Evolutionary conservation across 2,329 filamentous ascomycete genomes (phyloP).

Genomic region (Colletotrichum chrysophilum): DNA sequence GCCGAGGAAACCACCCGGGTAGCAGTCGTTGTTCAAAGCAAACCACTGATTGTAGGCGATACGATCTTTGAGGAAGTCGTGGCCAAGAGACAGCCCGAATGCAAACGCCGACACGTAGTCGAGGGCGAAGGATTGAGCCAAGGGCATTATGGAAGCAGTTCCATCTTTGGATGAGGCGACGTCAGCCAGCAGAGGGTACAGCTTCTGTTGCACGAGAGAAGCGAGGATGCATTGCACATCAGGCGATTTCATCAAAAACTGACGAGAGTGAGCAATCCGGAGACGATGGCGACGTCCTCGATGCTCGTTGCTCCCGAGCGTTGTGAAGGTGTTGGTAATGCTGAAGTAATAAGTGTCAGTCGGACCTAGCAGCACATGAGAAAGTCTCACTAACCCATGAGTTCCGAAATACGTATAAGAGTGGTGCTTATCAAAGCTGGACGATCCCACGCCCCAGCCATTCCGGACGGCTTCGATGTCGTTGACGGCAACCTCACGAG

Average conservation of each 20-base stretch:
- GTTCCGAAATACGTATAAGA: neutral
- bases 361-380: accelerated
- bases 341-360: neutral
- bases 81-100: neutral
- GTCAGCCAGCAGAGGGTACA: neutral
- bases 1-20: neutral
- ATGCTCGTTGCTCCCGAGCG: neutral
- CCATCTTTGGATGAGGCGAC: neutral
- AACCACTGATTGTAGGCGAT: neutral
- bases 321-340: neutral
- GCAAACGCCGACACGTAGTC: neutral
- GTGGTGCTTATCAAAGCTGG: neutral
- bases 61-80: neutral
- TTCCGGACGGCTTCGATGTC: neutral
- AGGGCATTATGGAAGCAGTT: neutral
- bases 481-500: neutral
- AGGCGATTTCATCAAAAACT: neutral
- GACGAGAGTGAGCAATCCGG: neutral
- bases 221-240: neutral
- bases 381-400: neutral
- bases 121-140: neutral
- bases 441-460: neutral
- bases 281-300: neutral
- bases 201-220: neutral
- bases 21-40: neutral